Base-by-base conservation (phyloP, 495 filamentous ascomycete species). In the Trichoderma reesei region DNA sequence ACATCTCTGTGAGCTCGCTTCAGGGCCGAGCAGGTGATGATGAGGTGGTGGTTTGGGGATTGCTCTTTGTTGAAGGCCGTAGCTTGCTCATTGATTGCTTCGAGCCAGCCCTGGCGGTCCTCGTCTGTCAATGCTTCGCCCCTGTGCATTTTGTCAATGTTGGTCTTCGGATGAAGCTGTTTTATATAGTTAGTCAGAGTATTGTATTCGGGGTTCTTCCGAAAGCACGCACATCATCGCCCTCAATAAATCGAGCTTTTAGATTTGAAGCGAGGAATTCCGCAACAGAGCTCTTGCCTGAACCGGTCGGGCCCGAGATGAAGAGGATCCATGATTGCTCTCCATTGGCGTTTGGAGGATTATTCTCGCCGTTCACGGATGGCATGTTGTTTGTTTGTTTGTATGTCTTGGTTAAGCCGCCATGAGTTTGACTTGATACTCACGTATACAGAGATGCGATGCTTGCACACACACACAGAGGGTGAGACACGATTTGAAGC, bases 81-180 rank as follows among this genome's bases (percentile, higher is more conserved):
- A 34, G 51, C 51, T 34, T 56, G 51, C 51, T 56, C 51, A 26
- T 13, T 34, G 9, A 56, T 56, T 56, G 51, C 51, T 31, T 56
- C 51, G 14, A 56, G 34, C 51, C 51, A 56, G 20, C 51, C 51
- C 18, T 56, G 51, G 26, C 51, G 51, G 14, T 56, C 51, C 9
- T 5, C 20, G 51, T 56, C 51, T 1, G 51, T 56, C 26, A 56
- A 36, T 16, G 26, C 9, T 14, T 56, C 51, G 1, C 51, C 51
- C 34, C 31, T 56, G 6, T 56, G 51, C 51, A 56, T 56, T 56
- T 56, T 56, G 9, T 56, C 51, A 14, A 56, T 56, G 26, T 56
- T 56, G 51, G 51, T 26, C 14, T 56, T 56, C 34, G 51, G 51
- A 33, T 56, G 51, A 36, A 56, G 51, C 51, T 56, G 31, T 14